Conservation (phyloP, 345 rosid species). For the Diplotaxis tenuifolia region DNA sequence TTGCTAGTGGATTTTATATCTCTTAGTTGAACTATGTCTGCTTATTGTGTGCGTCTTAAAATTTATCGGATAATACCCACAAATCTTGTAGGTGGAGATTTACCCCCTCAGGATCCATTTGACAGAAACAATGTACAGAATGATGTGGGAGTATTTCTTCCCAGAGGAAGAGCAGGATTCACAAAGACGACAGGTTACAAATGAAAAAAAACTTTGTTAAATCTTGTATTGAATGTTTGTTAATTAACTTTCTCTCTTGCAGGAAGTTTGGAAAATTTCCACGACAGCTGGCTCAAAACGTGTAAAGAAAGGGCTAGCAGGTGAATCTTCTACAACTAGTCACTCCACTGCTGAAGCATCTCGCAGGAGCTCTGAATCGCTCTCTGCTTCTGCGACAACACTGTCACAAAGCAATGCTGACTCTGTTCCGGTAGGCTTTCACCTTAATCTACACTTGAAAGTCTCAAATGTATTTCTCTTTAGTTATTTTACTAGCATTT, state of each 20-base stretch:
- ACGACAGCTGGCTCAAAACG: conserved; percentile 82
- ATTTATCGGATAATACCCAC: background rate
- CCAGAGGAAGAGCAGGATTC: conserved; percentile 99
- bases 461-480: background rate
- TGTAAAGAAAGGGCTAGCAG: conserved; percentile 67
- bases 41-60: background rate
- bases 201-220: background rate
- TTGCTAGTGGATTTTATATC: background rate
- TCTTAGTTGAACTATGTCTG: background rate
- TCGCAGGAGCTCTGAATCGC: conserved; percentile 44
- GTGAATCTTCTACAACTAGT: conserved; percentile 56
- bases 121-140: conserved; percentile 97
- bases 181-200: conserved; percentile 80
- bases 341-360: conserved; percentile 55
- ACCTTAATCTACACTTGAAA: conserved; percentile 1
- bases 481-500: conserved; percentile 12
- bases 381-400: conserved; percentile 29
- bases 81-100: conserved; percentile 71
- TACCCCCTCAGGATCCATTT: conserved; percentile 93
- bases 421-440: conserved; percentile 45
- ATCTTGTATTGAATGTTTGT: background rate
- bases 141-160: conserved; percentile 97
- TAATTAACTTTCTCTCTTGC: conserved; percentile 28
- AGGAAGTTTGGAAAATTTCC: conserved; percentile 97
- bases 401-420: conserved; percentile 43